A percentile compares a stretch with the other conserved stretches of the same genome.
These are phyloP conservation scores for Mesembryanthemum crystallinum DNA, from an alignment of 148 eudicot species.

Conservation along the genomic window DNA sequence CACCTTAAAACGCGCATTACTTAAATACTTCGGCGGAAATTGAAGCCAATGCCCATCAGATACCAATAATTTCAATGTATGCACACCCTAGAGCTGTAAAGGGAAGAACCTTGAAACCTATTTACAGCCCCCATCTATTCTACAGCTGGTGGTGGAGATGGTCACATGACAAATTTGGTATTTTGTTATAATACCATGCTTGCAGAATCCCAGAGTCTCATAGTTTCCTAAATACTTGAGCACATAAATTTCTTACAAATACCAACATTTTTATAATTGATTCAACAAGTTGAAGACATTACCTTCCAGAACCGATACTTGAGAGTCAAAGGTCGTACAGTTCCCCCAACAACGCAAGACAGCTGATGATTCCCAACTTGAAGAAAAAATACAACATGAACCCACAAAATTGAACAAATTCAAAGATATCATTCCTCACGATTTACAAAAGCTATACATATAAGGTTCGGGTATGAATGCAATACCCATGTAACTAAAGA, in stretches of 20 bases:
- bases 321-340: constrained; percentile 9
- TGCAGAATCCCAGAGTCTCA: not conserved
- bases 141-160: not conserved
- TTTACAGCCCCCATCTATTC: not conserved
- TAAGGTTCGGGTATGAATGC: constrained; percentile 10
- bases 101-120: not conserved
- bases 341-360: constrained; percentile 11
- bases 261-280: not conserved
- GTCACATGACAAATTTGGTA: no score
- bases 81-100: not conserved
- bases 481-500: not conserved
- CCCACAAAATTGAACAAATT: constrained; percentile 25
- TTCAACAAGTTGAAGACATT: constrained; percentile 1
- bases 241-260: not conserved
- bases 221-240: not conserved
- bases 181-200: no score
- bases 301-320: not conserved
- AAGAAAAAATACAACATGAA: not conserved
- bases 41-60: not conserved
- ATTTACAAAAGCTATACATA: constrained; percentile 32
- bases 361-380: constrained; percentile 9
- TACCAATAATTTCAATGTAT: not conserved
- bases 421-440: constrained; percentile 5
- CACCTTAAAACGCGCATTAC: no score
- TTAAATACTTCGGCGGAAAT: no score